These are phyloP conservation scores for Ustilago nuda DNA, from an alignment of 1,284 basidiomycete genomes.

Conservation along the genomic window DNA sequence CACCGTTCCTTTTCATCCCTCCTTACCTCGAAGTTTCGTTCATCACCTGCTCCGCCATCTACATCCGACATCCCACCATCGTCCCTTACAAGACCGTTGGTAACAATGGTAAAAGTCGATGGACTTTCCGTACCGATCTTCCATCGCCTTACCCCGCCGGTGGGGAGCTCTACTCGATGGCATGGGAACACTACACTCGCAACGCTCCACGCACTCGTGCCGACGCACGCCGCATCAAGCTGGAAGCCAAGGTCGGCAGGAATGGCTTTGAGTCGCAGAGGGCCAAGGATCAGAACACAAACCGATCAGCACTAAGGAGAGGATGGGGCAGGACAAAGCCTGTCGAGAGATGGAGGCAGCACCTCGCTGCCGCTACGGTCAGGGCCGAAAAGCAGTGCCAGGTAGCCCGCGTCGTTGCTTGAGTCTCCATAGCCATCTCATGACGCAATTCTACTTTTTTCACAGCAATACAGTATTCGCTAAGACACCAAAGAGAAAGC, in stretches of 20 bases:
- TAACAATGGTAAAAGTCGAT: slow-evolving; percentile 17
- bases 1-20: slow-evolving; percentile 93
- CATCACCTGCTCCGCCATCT: slow-evolving; percentile 89
- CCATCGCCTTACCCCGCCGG: slow-evolving; percentile 65
- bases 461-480: not conserved
- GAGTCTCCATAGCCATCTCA: not conserved
- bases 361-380: slow-evolving; percentile 26
- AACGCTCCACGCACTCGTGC: slow-evolving; percentile 64
- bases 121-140: slow-evolving; percentile 62
- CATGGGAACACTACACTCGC: slow-evolving; percentile 67
- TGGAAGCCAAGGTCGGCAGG: slow-evolving; percentile 55
- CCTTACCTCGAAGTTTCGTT: slow-evolving; percentile 93
- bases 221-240: slow-evolving; percentile 58
- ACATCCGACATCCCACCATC: slow-evolving; percentile 94
- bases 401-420: slow-evolving; percentile 23
- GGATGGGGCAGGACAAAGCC: slow-evolving; percentile 60
- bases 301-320: slow-evolving; percentile 51
- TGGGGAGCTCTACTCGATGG: slow-evolving; percentile 65
- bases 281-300: slow-evolving; percentile 56
- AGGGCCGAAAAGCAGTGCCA: slow-evolving; percentile 3
- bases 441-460: not conserved
- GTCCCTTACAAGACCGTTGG: slow-evolving; percentile 73
- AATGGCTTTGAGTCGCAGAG: slow-evolving; percentile 56
- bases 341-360: slow-evolving; percentile 41
- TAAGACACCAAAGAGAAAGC: not conserved